A percentile compares a stretch with the other conserved stretches of the same genome.
phyloP scores from a whole-genome alignment of 805 yeast genomes.

The Teunomyces cretensis region DNA sequence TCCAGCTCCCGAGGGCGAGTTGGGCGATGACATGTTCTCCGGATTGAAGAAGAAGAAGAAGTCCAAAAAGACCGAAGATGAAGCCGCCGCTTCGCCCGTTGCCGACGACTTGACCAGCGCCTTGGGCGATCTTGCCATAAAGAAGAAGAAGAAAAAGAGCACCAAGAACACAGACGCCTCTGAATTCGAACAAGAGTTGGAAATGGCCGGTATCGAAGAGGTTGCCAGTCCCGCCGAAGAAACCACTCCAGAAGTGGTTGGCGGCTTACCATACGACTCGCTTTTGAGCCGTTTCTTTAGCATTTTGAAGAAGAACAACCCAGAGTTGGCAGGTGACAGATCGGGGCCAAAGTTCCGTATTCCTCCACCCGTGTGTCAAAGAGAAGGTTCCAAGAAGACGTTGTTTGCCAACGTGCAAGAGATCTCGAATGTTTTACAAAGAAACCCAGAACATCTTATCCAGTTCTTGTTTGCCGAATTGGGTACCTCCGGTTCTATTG shows the following conservation, averaged over 20 bases:
- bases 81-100: constrained; percentile 18
- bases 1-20: constrained; percentile 32
- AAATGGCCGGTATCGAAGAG: constrained; percentile 82
- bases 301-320: constrained; percentile 88
- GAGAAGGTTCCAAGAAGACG: constrained; percentile 97
- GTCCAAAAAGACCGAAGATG: constrained; percentile 49
- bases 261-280: constrained; percentile 69
- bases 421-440: constrained; percentile 88
- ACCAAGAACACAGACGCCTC: constrained; percentile 55
- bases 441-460: constrained; percentile 95
- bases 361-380: constrained; percentile 95
- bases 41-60: constrained; percentile 80
- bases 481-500: constrained; percentile 99
- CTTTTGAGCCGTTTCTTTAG: constrained; percentile 82
- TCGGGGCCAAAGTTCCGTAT: constrained; percentile 89
- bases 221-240: constrained; percentile 29
- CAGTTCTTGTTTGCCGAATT: constrained; percentile 96
- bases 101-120: constrained; percentile 34
- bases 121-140: constrained; percentile 44
- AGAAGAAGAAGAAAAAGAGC: constrained; percentile 80
- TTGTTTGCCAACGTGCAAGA: constrained; percentile 95
- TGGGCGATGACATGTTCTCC: constrained; percentile 59
- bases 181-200: constrained; percentile 87
- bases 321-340: constrained; percentile 97
- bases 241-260: constrained; percentile 30